Base-by-base conservation (phyloP, 257 asterid species). In the Solanum sitiens region DNA sequence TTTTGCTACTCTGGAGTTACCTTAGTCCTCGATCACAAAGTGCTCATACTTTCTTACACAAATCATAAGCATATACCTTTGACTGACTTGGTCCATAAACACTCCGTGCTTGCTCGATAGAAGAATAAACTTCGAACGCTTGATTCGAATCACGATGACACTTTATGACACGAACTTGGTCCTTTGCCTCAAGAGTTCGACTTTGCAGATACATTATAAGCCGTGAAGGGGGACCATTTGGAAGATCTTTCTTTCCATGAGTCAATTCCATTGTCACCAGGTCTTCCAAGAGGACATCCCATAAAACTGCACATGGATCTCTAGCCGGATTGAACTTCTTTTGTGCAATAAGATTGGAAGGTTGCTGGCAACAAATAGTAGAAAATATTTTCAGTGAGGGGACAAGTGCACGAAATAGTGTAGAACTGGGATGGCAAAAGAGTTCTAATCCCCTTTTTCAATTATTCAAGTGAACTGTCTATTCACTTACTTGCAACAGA, bases 231-330 rank as follows among this genome's bases (percentile, higher is more conserved):
- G 96, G 98, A 59, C 93, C 90, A 92, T 79, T 92, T 15, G 94
- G 94, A 88, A 89, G 95, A 84, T 96, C 99, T 88, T 96, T 95
- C 94, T 95, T 97, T 30, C 99, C 99, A 67, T 87, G 98, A 77
- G 93, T 88, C 86, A 96, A 89, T 91, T 97, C 98, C 98, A 97
- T 95, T 1, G 94, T 92, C 79, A 89, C 92, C 79, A 97, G 91
- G 94, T 96, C 98, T 80, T 94, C 98, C 99, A 98, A 97, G 87
- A 87, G 88, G 40, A 96, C 94, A 74, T 95, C 99, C 99, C 99
- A 97, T 71, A 93, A 89, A 61, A 97, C 99, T 1, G 99, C 95
- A 87, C 99, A 97, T 47, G 99, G 98, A 91, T 97, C 99, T 90
- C 99, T 94, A 33, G 95, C 96, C 30, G 98, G 96, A 92, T 96